phyloP scores from a whole-genome alignment of 139 green algal genomes.

The Chlamydomonas schloesseri region DNA sequence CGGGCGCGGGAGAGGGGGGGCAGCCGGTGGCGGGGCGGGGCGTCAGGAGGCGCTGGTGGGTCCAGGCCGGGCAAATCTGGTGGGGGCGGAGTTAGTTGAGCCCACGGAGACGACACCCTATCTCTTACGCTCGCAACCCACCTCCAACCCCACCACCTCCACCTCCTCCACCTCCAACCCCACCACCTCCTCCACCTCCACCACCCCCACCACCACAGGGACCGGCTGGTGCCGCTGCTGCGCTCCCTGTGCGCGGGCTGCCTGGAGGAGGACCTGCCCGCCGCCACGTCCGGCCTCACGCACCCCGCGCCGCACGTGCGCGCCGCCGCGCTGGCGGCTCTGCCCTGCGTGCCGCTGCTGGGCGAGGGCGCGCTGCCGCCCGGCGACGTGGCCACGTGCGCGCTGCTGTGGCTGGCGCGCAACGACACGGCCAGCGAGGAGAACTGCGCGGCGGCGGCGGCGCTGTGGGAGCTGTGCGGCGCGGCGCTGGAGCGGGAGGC shows the following conservation, averaged over 20 bases:
- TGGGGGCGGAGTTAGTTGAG: no score
- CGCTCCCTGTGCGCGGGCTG: constrained; percentile 70
- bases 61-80: no score
- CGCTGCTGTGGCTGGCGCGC: constrained; percentile 72
- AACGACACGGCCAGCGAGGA: constrained; percentile 65
- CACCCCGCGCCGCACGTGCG: constrained; percentile 65
- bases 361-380: constrained; percentile 46
- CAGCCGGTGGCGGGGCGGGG: no score
- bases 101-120: no score
- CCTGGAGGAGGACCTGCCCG: constrained; percentile 61
- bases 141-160: background rate
- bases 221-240: constrained; percentile 78
- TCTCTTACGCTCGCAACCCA: background rate
- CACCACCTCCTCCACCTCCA: background rate
- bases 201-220: constrained; percentile 55
- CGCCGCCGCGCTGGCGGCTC: constrained; percentile 70
- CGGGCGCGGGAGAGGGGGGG: no score
- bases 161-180: background rate
- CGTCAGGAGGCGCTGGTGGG: no score
- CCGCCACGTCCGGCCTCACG: constrained; percentile 69
- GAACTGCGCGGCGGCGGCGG: constrained; percentile 68
- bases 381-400: constrained; percentile 34
- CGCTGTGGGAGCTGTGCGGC: constrained; percentile 65
- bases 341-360: constrained; percentile 68
- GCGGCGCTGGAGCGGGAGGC: background rate